Evolutionary conservation across 139 green algal genomes (phyloP).

Genomic region (Haematococcus lacustris): DNA sequence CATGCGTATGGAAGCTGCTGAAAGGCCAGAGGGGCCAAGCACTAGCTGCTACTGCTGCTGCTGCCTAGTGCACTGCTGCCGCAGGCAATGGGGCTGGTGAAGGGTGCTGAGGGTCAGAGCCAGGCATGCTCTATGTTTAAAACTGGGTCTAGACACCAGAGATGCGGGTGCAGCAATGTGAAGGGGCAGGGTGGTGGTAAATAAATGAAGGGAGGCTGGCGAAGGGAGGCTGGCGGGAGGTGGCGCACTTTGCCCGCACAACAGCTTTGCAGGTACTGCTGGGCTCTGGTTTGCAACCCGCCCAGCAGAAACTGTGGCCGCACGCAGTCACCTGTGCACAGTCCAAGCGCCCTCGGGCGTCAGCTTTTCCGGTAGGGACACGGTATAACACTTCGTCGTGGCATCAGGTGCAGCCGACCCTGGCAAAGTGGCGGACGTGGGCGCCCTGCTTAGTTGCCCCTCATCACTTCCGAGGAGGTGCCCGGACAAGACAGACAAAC

Average conservation of each 20-base stretch:
- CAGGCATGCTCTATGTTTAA: neutral
- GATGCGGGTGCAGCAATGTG: neutral
- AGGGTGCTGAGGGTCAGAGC: too few species aligned
- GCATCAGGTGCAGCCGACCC: too few species aligned
- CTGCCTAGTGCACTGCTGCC: neutral
- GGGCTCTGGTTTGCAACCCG: neutral
- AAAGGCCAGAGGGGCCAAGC: conserved; percentile 2
- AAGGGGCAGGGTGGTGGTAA: neutral
- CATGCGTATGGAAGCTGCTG: neutral
- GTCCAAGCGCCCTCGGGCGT: conserved; percentile 53
- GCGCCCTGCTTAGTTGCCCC: too few species aligned
- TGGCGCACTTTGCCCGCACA: conserved; percentile 8
- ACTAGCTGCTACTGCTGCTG: neutral
- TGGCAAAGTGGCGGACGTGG: too few species aligned
- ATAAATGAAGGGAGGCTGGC: neutral
- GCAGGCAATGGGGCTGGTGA: too few species aligned
- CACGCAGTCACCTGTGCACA: conserved; percentile 61
- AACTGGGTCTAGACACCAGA: neutral
- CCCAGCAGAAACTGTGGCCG: neutral
- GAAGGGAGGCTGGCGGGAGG: neutral
- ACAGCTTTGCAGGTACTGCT: neutral
- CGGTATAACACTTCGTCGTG: too few species aligned
- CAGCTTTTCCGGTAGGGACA: conserved; percentile 70
- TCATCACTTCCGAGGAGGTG: too few species aligned
- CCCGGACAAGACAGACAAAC: too few species aligned